Percentiles rank a stretch among this genome's conserved stretches.
Evolutionary conservation across 2,329 filamentous ascomycete genomes (phyloP).

Genomic region (Endocalyx cinctus): DNA sequence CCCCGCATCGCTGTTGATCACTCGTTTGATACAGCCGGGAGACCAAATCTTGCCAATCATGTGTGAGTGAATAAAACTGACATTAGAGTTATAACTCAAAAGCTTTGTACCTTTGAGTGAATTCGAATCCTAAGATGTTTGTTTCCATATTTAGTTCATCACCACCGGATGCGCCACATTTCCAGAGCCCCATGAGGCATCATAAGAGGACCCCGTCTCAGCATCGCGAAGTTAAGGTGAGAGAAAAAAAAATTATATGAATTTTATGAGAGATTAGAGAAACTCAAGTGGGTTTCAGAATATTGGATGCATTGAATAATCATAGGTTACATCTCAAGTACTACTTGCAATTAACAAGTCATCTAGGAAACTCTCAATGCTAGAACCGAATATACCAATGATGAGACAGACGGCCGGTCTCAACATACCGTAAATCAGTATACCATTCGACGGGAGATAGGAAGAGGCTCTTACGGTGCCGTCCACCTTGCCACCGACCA

Average conservation of each 20-base stretch:
- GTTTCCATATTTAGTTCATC: no score
- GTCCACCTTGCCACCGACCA: constrained; percentile 90
- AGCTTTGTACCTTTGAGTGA: no score
- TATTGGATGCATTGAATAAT: no score
- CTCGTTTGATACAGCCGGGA: constrained; percentile 26
- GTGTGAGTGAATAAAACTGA: constrained; percentile 36
- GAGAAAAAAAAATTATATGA: constrained; percentile 12
- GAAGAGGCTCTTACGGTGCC: constrained; percentile 90
- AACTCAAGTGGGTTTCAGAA: no score
- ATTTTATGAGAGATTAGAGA: no score
- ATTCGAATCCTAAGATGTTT: no score
- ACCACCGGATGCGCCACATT: constrained; percentile 34
- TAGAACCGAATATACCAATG: constrained; percentile 78
- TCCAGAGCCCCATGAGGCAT: constrained; percentile 52
- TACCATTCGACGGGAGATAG: constrained; percentile 88
- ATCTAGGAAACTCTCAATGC: constrained; percentile 96
- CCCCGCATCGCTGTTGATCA: constrained; percentile 34
- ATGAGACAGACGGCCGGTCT: constrained; percentile 70
- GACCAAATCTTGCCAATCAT: constrained; percentile 32
- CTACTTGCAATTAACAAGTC: no score
- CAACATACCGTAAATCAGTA: constrained; percentile 95
- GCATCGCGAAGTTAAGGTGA: constrained; percentile 57
- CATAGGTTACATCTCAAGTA: no score
- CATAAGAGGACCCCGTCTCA: constrained; percentile 54
- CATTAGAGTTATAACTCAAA: no score